These are phyloP conservation scores for Zasmidium angulare DNA, from an alignment of 2,329 filamentous ascomycete species.

Conservation along the genomic window DNA sequence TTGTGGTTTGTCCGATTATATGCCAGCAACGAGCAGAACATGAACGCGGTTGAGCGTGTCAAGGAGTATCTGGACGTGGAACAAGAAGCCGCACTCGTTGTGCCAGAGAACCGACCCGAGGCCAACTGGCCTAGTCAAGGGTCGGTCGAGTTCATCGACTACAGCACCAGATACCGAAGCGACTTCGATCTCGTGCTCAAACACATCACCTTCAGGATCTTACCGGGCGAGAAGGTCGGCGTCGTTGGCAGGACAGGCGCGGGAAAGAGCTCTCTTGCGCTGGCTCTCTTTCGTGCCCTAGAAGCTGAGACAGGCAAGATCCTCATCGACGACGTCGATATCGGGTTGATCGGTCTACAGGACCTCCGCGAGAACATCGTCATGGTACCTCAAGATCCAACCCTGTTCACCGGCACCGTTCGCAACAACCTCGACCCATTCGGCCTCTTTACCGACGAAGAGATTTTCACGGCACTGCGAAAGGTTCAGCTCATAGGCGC, in stretches of 20 bases:
- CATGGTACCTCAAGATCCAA: conserved; percentile 96
- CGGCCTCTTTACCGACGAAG: conserved; percentile 79
- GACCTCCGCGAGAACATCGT: conserved; percentile 92
- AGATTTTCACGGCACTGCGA: conserved; percentile 82
- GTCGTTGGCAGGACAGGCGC: conserved; percentile 95
- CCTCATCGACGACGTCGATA: conserved; percentile 85
- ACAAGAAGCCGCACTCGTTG: conserved; percentile 78
- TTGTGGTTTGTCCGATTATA: conserved; percentile 95
- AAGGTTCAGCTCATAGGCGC: conserved; percentile 81
- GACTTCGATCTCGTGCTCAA: conserved; percentile 86
- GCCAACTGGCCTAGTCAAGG: conserved; percentile 83
- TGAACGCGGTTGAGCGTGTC: conserved; percentile 97
- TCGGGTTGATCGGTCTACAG: conserved; percentile 84
- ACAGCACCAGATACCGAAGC: conserved; percentile 83
- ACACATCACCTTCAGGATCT: conserved; percentile 81
- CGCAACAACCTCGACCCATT: conserved; percentile 94
- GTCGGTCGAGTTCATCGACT: conserved; percentile 81
- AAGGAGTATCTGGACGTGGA: conserved; percentile 97
- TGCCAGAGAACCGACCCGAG: conserved; percentile 75
- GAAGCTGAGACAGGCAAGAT: conserved; percentile 91
- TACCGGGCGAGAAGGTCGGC: conserved; percentile 85
- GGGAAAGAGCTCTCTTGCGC: conserved; percentile 90
- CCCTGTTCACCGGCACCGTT: conserved; percentile 88
- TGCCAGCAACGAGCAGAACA: conserved; percentile 94
- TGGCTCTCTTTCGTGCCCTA: conserved; percentile 89